A percentile compares a stretch with the other conserved stretches of the same genome.
Evolutionary conservation across 306 rosid genomes (phyloP).

Genomic region (Delonix regia): DNA sequence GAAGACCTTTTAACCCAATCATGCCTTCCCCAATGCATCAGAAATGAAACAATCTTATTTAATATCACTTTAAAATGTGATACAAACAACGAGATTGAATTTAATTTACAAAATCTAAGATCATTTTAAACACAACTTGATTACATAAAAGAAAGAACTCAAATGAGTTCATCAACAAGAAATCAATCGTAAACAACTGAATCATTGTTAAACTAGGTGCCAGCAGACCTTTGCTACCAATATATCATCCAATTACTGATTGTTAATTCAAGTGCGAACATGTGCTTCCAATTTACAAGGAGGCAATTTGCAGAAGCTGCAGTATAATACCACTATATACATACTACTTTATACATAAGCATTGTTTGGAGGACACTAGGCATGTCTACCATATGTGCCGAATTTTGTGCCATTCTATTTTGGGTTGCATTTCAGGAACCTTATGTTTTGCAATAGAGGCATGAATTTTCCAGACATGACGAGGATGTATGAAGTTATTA

Average conservation of each 20-base stretch:
- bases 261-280: background rate
- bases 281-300: background rate
- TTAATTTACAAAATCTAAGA: too few relatives aligned
- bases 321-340: background rate
- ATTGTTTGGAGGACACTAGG: too few relatives aligned
- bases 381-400: conserved; percentile 68
- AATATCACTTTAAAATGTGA: too few relatives aligned
- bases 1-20: too few relatives aligned
- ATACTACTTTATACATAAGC: background rate
- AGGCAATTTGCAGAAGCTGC: background rate
- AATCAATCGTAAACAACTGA: background rate
- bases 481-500: conserved; percentile 22
- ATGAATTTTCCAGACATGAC: background rate
- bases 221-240: background rate
- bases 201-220: background rate
- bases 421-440: conserved; percentile 5
- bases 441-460: conserved; percentile 14
- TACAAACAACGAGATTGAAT: too few relatives aligned
- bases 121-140: too few relatives aligned
- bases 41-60: too few relatives aligned
- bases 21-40: too few relatives aligned
- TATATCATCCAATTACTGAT: background rate
- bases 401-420: conserved; percentile 64
- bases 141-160: too few relatives aligned
- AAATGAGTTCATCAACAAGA: too few relatives aligned